A percentile compares a stretch with the other conserved stretches of the same genome.
These are phyloP conservation scores for Gamarada debralockiae DNA, from an alignment of 495 filamentous ascomycete species.

Conservation along the genomic window DNA sequence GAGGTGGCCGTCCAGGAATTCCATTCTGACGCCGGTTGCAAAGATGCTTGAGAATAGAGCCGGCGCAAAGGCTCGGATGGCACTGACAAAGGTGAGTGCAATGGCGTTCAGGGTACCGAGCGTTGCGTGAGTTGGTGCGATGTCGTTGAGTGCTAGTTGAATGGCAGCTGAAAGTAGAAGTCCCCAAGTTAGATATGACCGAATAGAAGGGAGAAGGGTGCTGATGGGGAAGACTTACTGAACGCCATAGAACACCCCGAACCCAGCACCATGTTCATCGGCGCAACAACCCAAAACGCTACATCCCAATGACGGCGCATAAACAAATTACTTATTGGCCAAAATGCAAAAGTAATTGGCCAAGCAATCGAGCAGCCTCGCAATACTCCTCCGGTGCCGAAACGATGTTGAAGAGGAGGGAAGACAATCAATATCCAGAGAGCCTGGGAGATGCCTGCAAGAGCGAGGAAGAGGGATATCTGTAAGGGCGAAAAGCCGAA, in stretches of 20 bases:
- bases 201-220: background rate
- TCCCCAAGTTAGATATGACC: background rate
- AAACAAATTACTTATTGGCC: conserved; percentile 49
- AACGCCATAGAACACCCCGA: conserved; percentile 65
- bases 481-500: conserved; percentile 53
- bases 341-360: conserved; percentile 52
- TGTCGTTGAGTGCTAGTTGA: conserved; percentile 66
- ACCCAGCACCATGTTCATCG: conserved; percentile 37
- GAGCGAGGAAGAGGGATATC: conserved; percentile 56
- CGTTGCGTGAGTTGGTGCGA: conserved; percentile 49
- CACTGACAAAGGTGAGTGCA: conserved; percentile 50
- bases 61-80: conserved; percentile 53
- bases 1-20: conserved; percentile 55
- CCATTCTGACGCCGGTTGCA: conserved; percentile 52
- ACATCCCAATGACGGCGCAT: conserved; percentile 35
- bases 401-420: conserved; percentile 51
- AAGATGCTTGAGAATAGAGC: conserved; percentile 58
- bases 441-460: conserved; percentile 57
- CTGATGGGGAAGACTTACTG: conserved; percentile 29
- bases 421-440: conserved; percentile 62
- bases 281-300: conserved; percentile 53
- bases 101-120: conserved; percentile 65
- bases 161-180: conserved; percentile 37
- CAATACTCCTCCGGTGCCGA: conserved; percentile 59
- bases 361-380: conserved; percentile 47